Evolutionary conservation across 2,329 filamentous ascomycete genomes (phyloP), one percentile per base, ranked within the genome.

Genomic region (Botrytis byssoidea): DNA sequence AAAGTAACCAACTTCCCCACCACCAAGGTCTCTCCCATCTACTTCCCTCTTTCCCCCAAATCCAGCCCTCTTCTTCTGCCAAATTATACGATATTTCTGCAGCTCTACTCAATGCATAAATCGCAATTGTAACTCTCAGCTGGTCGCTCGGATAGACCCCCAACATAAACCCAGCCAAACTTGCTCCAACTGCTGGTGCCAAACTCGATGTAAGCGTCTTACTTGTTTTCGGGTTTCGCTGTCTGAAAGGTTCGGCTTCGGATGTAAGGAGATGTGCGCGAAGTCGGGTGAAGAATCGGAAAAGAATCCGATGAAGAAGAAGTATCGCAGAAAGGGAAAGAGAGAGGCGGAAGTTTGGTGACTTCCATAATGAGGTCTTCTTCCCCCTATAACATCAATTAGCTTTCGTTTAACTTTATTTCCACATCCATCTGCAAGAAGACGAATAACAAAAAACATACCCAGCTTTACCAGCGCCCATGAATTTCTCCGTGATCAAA

Each of bases 141-240:
- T 92, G 90, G 76, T 90, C 87, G 55, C 86, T 78, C 80, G 95
- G 86, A 76, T 90, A 93, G 16, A 97, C 88, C 12, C 93, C 93
- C 29, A 98, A 85, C 68, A 93, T 91, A 68, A 97, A 87, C 4
- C 95, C 95, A 0, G 95, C 94, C 66, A 98, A 83, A 78, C 93
- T 94, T 9, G 95, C 95, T 18, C 95, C 96, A n/a, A 98, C 87
- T 2, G 95, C 94, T 0, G 95, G 95, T 0, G 95, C 93, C 81
- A 94, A 92, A 16, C 88, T 87, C 2, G 94, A 97, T 0, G 94
- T 97, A 73, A 99, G 86, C 0, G 92, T 89, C 32, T 86, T 86
- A 0, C 93, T 88, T 20, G 94, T 89, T 29, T 89, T 88, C 0
- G 95, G 95, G 79, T 98, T 98, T 71, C 95, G 91, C 73, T 87